Evolutionary conservation across 2,329 filamentous ascomycete genomes (phyloP), one percentile per base, ranked within the genome.

Genomic region (Cercospora brassicicola): DNA sequence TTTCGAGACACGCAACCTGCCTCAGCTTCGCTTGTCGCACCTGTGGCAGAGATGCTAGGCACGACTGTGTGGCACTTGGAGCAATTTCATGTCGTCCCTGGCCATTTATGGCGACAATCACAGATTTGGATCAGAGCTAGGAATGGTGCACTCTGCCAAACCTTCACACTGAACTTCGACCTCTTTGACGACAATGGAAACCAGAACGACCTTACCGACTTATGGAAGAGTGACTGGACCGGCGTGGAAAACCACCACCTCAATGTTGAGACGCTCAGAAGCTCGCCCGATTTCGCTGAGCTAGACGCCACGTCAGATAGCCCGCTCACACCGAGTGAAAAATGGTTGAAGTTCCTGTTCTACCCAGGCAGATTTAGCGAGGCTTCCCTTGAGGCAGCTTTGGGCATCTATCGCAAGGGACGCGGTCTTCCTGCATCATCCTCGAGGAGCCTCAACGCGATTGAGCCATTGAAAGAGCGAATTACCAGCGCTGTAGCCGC

Each of bases 291-390:
- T 11, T 82, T 79, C 59, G 78, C 75, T 18, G 79, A 73, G 13
- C 59, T 76, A 20, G 69, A 73, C 48, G 73, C 78, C 31, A 67
- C 68, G n/a, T 72, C 74, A 2, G 74, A 78, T 3, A 71, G 68
- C 13, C 53, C 67, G 2, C 59, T 69, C 8, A 75, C 74, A 18
- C 72, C 75, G 1, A 77, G 78, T 84, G 92, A 97, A 74, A 91
- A 91, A 77, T 99, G 95, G 95, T 82, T 97, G 8, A 85, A 91
- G 30, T 91, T 91, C 72, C 88, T 99, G 67, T 86, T 98, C 74
- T 89, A 88, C 67, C 94, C 95, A 1, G 93, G 92, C 15, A 88
- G 91, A 64, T 98, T 96, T 76, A 91, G 91, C 0, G 86, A 85
- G 36, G 85, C 91, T 7, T 94, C 92, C 0, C 83, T 99, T 13